Conservation (phyloP, 2,329 filamentous ascomycete species). For the Alternaria hordeiaustralica region DNA sequence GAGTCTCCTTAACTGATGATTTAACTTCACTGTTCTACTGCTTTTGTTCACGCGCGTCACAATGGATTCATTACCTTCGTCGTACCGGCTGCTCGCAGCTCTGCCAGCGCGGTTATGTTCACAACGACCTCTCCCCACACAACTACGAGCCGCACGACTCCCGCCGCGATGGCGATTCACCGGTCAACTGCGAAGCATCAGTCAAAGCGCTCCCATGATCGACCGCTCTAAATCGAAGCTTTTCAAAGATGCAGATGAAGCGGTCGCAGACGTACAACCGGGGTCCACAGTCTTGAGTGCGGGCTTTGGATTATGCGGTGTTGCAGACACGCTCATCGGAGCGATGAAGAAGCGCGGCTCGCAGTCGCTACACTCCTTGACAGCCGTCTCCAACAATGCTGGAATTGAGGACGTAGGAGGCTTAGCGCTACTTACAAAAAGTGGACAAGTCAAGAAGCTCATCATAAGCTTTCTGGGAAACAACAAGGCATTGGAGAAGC, state of each 20-base stretch:
- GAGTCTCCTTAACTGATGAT: background rate
- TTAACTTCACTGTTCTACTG: constrained; percentile 1
- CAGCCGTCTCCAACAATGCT: constrained; percentile 82
- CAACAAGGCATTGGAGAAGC: constrained; percentile 77
- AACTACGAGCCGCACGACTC: constrained; percentile 28
- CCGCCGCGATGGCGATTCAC: constrained; percentile 30
- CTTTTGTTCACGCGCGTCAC: constrained; percentile 5
- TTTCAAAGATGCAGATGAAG: constrained; percentile 46
- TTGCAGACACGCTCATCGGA: constrained; percentile 49
- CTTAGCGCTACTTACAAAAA: constrained; percentile 70
- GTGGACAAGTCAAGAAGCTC: constrained; percentile 73
- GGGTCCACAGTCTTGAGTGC: constrained; percentile 48
- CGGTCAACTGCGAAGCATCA: constrained; percentile 33
- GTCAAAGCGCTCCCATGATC: constrained; percentile 36
- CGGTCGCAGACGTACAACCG: constrained; percentile 45
- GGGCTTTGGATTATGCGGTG: constrained; percentile 49
- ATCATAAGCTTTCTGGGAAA: constrained; percentile 80
- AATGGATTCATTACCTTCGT: constrained; percentile 40
- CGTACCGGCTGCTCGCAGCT: constrained; percentile 38
- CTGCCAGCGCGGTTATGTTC: constrained; percentile 38
- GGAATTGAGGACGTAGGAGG: constrained; percentile 71
- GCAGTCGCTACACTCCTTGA: constrained; percentile 57
- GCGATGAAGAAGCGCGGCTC: constrained; percentile 42
- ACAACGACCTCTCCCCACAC: constrained; percentile 35
- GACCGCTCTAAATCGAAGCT: constrained; percentile 47